Percentiles rank a stretch among this genome's conserved stretches.
Evolutionary conservation across 305 asterid species (phyloP).

Genomic region (Rubia tinctorum): DNA sequence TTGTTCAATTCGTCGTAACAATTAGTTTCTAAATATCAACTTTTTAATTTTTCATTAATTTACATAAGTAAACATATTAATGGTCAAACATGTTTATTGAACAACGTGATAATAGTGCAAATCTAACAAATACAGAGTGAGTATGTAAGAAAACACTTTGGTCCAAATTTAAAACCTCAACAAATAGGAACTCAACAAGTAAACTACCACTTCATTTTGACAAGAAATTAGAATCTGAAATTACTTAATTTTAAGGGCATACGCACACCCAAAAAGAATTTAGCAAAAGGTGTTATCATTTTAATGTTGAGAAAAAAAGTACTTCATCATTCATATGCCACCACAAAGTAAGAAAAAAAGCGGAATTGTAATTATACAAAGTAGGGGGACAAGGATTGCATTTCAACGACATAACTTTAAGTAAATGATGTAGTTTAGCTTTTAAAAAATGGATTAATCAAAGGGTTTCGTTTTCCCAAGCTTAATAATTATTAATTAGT

Average conservation of each 20-base stretch:
- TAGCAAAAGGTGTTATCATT: slow-evolving; percentile 28
- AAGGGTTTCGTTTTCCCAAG: neutral
- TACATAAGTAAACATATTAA: too few relatives aligned
- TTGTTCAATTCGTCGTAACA: too few relatives aligned
- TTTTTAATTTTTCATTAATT: too few relatives aligned
- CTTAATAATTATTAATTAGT: slow-evolving; percentile 7
- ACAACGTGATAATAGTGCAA: too few relatives aligned
- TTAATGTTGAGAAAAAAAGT: slow-evolving; percentile 44
- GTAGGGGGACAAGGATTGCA: slow-evolving; percentile 22
- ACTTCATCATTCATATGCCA: slow-evolving; percentile 45
- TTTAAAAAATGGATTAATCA: slow-evolving; percentile 8
- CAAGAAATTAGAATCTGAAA: slow-evolving; percentile 35
- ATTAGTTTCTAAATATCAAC: too few relatives aligned
- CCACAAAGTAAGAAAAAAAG: slow-evolving; percentile 38
- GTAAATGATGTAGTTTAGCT: slow-evolving; percentile 38
- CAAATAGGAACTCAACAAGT: slow-evolving; percentile 38
- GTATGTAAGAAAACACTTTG: too few relatives aligned
- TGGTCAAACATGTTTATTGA: too few relatives aligned
- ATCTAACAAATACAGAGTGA: too few relatives aligned
- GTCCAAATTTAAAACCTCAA: slow-evolving; percentile 13
- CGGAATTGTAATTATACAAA: slow-evolving; percentile 42
- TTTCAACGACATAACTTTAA: slow-evolving; percentile 55
- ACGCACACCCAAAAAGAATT: slow-evolving; percentile 21
- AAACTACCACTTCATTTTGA: slow-evolving; percentile 34
- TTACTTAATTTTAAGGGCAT: slow-evolving; percentile 20